These are phyloP conservation scores for Senecio squalidus DNA, from an alignment of 140 eudicot genomes.

Conservation along the genomic window DNA sequence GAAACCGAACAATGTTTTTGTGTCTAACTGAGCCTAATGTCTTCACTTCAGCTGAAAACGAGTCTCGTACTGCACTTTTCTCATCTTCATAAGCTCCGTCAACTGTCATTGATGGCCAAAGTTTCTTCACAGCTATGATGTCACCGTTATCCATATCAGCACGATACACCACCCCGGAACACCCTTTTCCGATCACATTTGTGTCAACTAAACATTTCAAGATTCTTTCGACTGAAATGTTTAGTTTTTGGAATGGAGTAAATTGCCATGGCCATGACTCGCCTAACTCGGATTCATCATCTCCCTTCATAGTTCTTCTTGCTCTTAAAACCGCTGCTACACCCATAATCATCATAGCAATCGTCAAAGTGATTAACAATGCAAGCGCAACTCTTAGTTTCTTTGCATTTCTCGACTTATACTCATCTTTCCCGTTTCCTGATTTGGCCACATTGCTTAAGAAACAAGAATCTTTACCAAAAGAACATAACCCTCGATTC, in stretches of 20 bases:
- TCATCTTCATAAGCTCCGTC: slow-evolving; percentile 33
- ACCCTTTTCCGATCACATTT: slow-evolving; percentile 83
- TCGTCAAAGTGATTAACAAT: slow-evolving; percentile 48
- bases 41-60: slow-evolving; percentile 76
- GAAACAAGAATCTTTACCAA: slow-evolving; percentile 55
- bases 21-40: slow-evolving; percentile 73
- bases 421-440: slow-evolving; percentile 21
- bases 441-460: slow-evolving; percentile 24
- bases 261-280: slow-evolving; percentile 94
- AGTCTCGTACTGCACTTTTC: slow-evolving; percentile 53
- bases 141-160: slow-evolving; percentile 71
- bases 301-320: slow-evolving; percentile 35
- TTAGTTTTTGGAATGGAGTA: slow-evolving; percentile 87
- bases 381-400: slow-evolving; percentile 52
- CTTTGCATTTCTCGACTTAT: slow-evolving; percentile 31
- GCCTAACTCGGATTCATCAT: slow-evolving; percentile 66
- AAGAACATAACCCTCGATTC: slow-evolving; percentile 58
- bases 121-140: slow-evolving; percentile 74
- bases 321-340: slow-evolving; percentile 53
- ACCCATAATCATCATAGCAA: slow-evolving; percentile 75
- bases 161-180: slow-evolving; percentile 79
- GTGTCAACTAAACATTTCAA: slow-evolving; percentile 68
- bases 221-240: slow-evolving; percentile 63
- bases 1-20: slow-evolving; percentile 72
- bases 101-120: slow-evolving; percentile 56